Conservation (phyloP, 208 protist genomes). For the Wallacemonas rigidus region DNA sequence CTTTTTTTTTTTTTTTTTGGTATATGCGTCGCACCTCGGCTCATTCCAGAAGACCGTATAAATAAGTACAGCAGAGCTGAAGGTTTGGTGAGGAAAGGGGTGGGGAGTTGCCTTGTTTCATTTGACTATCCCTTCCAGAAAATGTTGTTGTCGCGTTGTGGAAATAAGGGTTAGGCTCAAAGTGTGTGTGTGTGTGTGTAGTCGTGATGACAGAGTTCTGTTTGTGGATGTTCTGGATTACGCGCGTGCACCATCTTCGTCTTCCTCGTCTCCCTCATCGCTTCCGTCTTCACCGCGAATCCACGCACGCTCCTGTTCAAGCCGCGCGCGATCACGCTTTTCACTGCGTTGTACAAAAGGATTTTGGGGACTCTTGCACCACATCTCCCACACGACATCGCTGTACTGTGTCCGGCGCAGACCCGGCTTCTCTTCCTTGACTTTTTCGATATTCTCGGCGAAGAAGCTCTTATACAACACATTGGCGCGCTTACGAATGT, state of each 20-base stretch:
- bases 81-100: too few species aligned
- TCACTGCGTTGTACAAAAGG: constrained; percentile 88
- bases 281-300: constrained; percentile 60
- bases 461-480: constrained; percentile 87
- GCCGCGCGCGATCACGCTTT: constrained; percentile 47
- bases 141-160: too few species aligned
- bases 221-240: too few species aligned
- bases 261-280: constrained; percentile 40
- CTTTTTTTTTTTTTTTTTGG: too few species aligned
- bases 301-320: constrained; percentile 79
- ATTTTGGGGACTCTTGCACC: constrained; percentile 80
- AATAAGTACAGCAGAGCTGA: too few species aligned
- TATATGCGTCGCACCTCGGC: too few species aligned
- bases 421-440: constrained; percentile 78
- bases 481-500: constrained; percentile 83
- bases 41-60: too few species aligned
- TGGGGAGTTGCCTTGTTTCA: too few species aligned
- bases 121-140: too few species aligned
- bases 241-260: not conserved
- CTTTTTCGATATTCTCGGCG: constrained; percentile 52
- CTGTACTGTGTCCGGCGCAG: constrained; percentile 89
- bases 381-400: constrained; percentile 88
- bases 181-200: too few species aligned
- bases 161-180: too few species aligned
- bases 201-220: too few species aligned